Conservation (phyloP, 305 asterid species). For the Fraxinus sp. region DNA sequence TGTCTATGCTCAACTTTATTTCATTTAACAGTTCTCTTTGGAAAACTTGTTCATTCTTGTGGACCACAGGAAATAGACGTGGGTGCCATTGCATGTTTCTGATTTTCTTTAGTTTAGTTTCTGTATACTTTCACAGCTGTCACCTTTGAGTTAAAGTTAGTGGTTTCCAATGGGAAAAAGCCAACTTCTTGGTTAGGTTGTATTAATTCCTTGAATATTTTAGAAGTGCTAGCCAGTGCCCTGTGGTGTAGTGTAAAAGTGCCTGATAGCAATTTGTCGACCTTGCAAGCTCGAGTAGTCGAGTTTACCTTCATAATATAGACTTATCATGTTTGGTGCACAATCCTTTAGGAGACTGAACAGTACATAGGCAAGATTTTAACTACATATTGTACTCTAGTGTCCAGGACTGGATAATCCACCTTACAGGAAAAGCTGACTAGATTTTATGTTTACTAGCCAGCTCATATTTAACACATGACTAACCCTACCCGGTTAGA, state of each 20-base stretch:
- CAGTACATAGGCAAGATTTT: background rate
- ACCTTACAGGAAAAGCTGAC: background rate
- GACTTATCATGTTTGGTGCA: background rate
- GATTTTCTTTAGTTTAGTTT: background rate
- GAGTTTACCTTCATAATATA: background rate
- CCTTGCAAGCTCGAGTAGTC: background rate
- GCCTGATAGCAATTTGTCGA: background rate
- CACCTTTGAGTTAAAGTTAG: background rate
- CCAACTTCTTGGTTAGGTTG: background rate
- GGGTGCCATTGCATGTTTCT: background rate
- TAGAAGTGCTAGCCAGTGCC: background rate
- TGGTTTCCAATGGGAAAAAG: background rate
- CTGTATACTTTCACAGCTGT: background rate
- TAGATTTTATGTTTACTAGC: background rate
- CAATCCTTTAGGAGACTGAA: background rate
- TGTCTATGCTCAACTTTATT: background rate
- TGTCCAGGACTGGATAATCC: background rate
- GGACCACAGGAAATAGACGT: slow-evolving; percentile 16
- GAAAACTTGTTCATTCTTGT: background rate
- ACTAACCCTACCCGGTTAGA: background rate
- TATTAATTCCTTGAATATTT: background rate
- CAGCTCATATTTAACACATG: background rate
- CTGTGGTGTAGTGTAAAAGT: background rate
- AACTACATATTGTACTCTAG: background rate
- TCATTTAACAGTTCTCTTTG: background rate